A percentile compares a stretch with the other conserved stretches of the same genome.
These are phyloP conservation scores for Dioscorea alata DNA, from an alignment of 106 monocot species.

Conservation along the genomic window DNA sequence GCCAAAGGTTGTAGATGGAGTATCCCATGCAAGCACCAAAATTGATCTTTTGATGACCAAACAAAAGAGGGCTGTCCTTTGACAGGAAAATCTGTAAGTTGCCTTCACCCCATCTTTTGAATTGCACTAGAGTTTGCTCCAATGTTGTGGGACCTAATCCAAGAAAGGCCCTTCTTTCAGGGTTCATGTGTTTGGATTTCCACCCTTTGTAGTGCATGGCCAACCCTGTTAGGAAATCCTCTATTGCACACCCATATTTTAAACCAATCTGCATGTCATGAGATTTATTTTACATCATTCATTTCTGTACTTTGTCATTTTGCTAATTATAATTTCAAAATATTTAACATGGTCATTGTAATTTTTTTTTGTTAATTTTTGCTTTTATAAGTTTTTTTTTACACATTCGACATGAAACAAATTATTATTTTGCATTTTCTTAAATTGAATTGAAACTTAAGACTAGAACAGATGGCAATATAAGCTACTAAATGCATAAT, in stretches of 20 bases:
- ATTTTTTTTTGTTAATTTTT: no score
- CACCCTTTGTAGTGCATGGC: constrained; percentile 65
- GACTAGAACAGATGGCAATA: no score
- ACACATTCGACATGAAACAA: no score
- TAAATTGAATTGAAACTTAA: no score
- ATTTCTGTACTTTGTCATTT: no score
- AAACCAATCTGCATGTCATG: constrained; percentile 41
- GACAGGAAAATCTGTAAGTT: constrained; percentile 50
- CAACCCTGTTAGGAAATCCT: constrained; percentile 57
- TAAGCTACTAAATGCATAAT: no score
- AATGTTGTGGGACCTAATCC: constrained; percentile 57
- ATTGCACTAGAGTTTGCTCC: constrained; percentile 40
- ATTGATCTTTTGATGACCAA: constrained; percentile 41
- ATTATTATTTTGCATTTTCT: no score
- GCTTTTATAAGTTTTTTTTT: no score
- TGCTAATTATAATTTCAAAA: no score
- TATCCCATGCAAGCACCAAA: constrained; percentile 50
- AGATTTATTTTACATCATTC: background rate
- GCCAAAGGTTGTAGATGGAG: constrained; percentile 39
- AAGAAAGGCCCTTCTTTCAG: constrained; percentile 38
- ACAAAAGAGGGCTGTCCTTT: constrained; percentile 43
- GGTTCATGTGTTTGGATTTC: constrained; percentile 43
- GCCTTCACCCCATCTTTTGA: constrained; percentile 65
- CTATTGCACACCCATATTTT: constrained; percentile 58
- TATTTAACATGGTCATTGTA: no score